phyloP scores from a whole-genome alignment of 352 stramenopile genomes.

The Pythium monospermum region DNA sequence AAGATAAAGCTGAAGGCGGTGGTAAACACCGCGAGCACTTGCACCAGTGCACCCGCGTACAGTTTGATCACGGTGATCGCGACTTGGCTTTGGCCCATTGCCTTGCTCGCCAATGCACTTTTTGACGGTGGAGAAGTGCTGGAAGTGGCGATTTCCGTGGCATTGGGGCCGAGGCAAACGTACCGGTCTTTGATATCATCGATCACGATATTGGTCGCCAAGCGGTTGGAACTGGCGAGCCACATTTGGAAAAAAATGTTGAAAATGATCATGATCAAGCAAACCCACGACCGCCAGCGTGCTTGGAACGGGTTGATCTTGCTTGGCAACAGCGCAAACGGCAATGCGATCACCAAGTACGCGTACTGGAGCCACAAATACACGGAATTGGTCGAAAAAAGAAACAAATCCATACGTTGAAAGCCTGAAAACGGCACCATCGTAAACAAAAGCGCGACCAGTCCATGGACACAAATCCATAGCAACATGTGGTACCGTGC shows the following conservation, averaged over 20 bases:
- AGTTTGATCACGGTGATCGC: constrained; percentile 36
- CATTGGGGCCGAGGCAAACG: constrained; percentile 32
- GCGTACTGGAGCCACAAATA: constrained; percentile 59
- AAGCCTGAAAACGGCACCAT: constrained; percentile 57
- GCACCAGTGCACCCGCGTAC: constrained; percentile 52
- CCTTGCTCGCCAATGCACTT: constrained; percentile 23
- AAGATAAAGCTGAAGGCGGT: constrained; percentile 83
- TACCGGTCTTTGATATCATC: constrained; percentile 31
- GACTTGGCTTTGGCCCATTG: constrained; percentile 17
- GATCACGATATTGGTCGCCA: constrained; percentile 44
- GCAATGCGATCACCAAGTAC: constrained; percentile 65
- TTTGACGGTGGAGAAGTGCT: constrained; percentile 20
- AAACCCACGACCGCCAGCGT: constrained; percentile 70
- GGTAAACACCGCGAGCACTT: constrained; percentile 61
- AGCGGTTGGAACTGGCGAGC: constrained; percentile 52
- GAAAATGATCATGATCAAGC: constrained; percentile 71
- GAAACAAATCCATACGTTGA: constrained; percentile 62
- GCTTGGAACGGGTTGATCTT: constrained; percentile 68
- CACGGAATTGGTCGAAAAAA: constrained; percentile 38
- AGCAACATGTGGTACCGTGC: constrained; percentile 69
- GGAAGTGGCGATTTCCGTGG: constrained; percentile 26
- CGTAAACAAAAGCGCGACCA: constrained; percentile 64
- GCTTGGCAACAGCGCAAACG: constrained; percentile 67
- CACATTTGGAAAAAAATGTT: constrained; percentile 75
- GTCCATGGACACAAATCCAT: constrained; percentile 65